phyloP scores from a whole-genome alignment of 2,329 filamentous ascomycete species.

The Ophiostoma tasmaniense region DNA sequence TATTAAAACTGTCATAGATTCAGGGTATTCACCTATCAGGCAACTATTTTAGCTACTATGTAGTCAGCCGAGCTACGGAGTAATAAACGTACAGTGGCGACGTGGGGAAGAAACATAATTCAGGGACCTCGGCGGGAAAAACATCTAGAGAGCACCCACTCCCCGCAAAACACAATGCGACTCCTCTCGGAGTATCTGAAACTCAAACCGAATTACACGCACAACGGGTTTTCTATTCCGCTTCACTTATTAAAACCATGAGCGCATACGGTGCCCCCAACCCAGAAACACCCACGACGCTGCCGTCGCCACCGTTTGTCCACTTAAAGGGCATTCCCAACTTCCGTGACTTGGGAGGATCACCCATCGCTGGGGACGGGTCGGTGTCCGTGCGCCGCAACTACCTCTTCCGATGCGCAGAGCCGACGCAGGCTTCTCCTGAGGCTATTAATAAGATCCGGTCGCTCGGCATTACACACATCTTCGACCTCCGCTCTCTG shows the following conservation, averaged over 20 bases:
- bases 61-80: no score
- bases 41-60: no score
- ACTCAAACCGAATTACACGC: background rate
- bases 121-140: background rate
- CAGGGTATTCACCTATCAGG: no score
- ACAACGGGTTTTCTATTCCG: no score
- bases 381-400: constrained; percentile 10
- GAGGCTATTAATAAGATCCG: constrained; percentile 45
- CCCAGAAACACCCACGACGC: constrained; percentile 16
- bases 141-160: background rate
- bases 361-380: constrained; percentile 31
- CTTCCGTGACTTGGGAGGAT: constrained; percentile 60
- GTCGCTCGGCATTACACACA: constrained; percentile 49
- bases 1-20: no score
- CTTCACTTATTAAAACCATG: background rate
- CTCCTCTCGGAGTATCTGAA: background rate
- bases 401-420: constrained; percentile 59
- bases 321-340: constrained; percentile 53
- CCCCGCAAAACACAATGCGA: background rate
- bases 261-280: background rate
- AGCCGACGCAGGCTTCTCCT: constrained; percentile 50
- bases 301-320: constrained; percentile 40
- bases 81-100: background rate
- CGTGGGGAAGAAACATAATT: background rate
- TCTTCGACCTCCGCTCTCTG: constrained; percentile 62